A percentile compares a stretch with the other conserved stretches of the same genome.
Evolutionary conservation across 1,284 basidiomycete genomes (phyloP).

Genomic region (Veloboletus limbatus): DNA sequence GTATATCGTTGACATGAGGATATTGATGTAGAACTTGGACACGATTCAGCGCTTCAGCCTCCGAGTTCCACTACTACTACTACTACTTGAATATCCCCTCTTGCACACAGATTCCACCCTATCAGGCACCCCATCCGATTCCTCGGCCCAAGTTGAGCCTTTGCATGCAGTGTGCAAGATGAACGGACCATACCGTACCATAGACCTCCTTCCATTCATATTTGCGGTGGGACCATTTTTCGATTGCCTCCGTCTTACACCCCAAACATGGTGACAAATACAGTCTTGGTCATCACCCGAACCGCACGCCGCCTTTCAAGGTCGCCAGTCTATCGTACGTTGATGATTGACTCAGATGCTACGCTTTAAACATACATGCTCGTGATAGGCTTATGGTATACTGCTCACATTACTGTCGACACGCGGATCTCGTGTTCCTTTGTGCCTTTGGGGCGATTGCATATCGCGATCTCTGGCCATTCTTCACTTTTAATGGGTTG

Average conservation of each 20-base stretch:
- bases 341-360: not conserved
- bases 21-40: no score
- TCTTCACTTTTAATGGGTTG: constrained; percentile 6
- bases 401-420: constrained; percentile 11
- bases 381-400: constrained; percentile 7
- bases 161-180: not conserved
- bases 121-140: no score
- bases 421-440: constrained; percentile 8
- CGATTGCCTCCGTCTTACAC: not conserved
- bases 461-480: constrained; percentile 16
- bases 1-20: no score
- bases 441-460: constrained; percentile 1
- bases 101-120: no score
- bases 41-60: no score
- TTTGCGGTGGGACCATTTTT: constrained; percentile 3
- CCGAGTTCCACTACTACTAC: no score
- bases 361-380: not conserved
- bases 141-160: not conserved
- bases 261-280: not conserved
- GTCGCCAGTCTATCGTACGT: constrained; percentile 6
- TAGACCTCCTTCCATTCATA: constrained; percentile 1
- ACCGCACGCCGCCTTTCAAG: not conserved
- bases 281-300: not conserved
- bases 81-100: no score
- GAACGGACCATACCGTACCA: not conserved